phyloP scores from a whole-genome alignment of 148 eudicot genomes.

The Fagopyrum esculentum region DNA sequence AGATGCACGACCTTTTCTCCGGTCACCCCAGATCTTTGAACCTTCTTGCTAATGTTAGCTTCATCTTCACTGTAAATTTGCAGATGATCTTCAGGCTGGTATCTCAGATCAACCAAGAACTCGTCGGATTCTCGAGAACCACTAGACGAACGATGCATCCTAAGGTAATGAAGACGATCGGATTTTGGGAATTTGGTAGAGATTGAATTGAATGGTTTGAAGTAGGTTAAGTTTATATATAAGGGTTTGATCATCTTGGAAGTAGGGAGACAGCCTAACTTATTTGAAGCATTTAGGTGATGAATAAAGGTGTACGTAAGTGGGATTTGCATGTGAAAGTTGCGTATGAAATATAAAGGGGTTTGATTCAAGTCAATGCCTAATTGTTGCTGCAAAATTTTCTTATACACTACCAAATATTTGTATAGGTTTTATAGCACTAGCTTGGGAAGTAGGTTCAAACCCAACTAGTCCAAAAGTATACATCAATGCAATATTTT shows the following conservation, averaged over 20 bases:
- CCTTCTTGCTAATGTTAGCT: neutral
- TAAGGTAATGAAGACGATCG: neutral
- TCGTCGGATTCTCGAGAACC: neutral
- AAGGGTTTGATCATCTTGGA: neutral
- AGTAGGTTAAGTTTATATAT: neutral
- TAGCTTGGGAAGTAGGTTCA: too few species aligned
- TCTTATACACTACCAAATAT: too few species aligned
- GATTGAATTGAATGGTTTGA: constrained; percentile 1
- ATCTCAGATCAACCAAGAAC: neutral
- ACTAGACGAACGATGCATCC: neutral
- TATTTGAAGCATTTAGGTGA: neutral
- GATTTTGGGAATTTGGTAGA: neutral
- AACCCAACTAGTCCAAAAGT: too few species aligned
- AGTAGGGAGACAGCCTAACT: neutral
- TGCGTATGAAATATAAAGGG: neutral
- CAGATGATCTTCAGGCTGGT: neutral
- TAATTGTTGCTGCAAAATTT: neutral
- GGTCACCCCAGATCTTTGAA: neutral
- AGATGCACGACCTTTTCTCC: constrained; percentile 1
- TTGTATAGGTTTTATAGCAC: too few species aligned
- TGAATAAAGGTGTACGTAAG: neutral
- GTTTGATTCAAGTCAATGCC: constrained; percentile 7
- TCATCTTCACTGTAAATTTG: neutral
- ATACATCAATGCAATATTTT: too few species aligned
- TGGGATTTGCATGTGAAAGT: neutral